Evolutionary conservation across 2,329 filamentous ascomycete species (phyloP), one percentile per base, ranked within the genome.

Genomic region (Sporothrix sp.): DNA sequence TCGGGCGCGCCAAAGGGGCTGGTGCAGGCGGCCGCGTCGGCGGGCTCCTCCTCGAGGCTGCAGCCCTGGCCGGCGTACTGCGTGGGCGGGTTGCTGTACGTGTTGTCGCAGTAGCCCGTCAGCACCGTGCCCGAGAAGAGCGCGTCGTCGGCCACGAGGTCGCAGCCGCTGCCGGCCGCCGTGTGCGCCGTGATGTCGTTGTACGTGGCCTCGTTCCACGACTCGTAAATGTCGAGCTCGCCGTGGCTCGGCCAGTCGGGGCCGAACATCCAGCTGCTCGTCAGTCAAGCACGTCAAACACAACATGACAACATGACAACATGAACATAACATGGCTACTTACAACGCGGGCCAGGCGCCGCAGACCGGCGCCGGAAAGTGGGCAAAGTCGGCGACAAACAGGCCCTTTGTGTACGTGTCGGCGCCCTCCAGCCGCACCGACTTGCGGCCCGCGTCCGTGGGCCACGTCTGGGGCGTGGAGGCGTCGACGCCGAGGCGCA

Each of bases 301-400:
- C 11, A 6, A 21, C 36, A 38, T 21, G 10, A 6, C 25, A 28
- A 28, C n/a, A n/a, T n/a, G n/a, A n/a, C n/a, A n/a, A n/a, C n/a
- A 18, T 36, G 3, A n/a, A 9, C 4, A 7, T 18, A 16, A 27
- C 7, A 20, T n/a, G 9, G 4, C 4, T 0, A 60, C 68, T 65
- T 68, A 78, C 73, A 83, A 73, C 67, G 84, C 82, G 4, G 85
- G 85, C 85, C 85, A 89, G 7, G 76, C 72, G 46, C 85, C 84
- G 58, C 85, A 88, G 38, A 72, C 68, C 9, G 74, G 72, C 50
- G 69, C 71, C 27, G 85, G 84, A 67, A 89, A 80, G 59, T 88
- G 83, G 13, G 68, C 71, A 56, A 88, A 77, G 60, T 87, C 80
- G 39, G 82, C 71, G 38, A 89, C 78, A 59, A 88, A 75, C 25